Base-by-base conservation (phyloP, 2,329 filamentous ascomycete species). In the Aschersonia sp. region DNA sequence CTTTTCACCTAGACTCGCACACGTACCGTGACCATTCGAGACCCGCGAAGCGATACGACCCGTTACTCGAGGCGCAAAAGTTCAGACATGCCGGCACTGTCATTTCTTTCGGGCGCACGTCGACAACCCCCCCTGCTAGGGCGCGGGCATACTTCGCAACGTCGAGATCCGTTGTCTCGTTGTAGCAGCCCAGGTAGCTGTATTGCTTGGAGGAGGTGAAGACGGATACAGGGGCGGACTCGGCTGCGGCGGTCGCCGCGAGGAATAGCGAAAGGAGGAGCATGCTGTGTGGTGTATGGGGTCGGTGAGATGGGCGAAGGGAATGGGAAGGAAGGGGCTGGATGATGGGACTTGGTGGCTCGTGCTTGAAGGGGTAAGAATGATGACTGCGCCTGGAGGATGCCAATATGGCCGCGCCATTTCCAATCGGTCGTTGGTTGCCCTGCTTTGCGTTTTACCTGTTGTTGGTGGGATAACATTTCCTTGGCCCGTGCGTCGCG, bases 131-230 rank as follows among this genome's bases (percentile, higher is more conserved):
- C 44, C 64, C 67, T 28, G 60, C 53, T 4, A 80, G 63, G 12
- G 76, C 73, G 67, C 73, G 55, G 66, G 68, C 45, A 51, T 58
- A 44, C 31, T 64, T 63, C 4, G 72, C 66, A 51, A 61, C 59
- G 10, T 60, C 51, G 10, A 73, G 56, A 40, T 64, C 62, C n/a
- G 66, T 70, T 2, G 75, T 78, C 57, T 80, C 77, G 54, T 77
- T 76, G 63, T 64, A 79, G 64, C 77, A 81, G 48, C 77, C 77
- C n/a, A 61, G 57, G 60, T 79, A 79, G 12, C 48, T 52, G 61
- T 77, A 79, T 43, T 55, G 58, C 31, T 55, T 52, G 5, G 62
- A 61, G 40, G 55, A 56, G 45, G 58, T 58, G 58, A 65, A 71
- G 53, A 69, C 59, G 4, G 51, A 55, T 31, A 59, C 53, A 3